These are phyloP conservation scores for Asterophora lycoperdoides DNA, from an alignment of 768 basidiomycete genomes.

Conservation along the genomic window DNA sequence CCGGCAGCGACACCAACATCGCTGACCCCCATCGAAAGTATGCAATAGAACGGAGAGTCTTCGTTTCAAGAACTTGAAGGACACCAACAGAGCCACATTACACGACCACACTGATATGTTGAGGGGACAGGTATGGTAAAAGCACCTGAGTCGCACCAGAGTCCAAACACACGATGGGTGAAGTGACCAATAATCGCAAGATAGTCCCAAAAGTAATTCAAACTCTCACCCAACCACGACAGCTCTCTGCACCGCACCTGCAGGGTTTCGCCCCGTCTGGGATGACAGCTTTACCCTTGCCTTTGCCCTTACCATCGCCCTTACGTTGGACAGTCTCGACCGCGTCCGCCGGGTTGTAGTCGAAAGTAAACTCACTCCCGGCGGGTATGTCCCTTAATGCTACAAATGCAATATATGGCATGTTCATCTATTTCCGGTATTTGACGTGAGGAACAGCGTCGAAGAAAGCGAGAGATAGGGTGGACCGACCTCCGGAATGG, in stretches of 20 bases:
- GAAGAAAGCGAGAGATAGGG: constrained; percentile 55
- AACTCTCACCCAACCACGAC: constrained; percentile 21
- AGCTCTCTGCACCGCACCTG: constrained; percentile 26
- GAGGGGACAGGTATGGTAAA: not conserved
- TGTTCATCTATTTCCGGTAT: constrained; percentile 40
- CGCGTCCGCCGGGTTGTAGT: constrained; percentile 52
- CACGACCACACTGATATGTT: no score
- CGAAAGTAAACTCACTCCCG: constrained; percentile 55
- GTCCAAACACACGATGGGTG: no score
- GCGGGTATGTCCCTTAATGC: constrained; percentile 45
- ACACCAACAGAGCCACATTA: no score
- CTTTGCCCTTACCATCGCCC: constrained; percentile 21
- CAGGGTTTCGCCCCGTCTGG: constrained; percentile 31
- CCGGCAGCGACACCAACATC: not conserved
- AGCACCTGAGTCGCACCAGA: not conserved
- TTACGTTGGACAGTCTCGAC: not conserved
- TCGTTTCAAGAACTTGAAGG: no score
- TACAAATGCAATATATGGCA: constrained; percentile 60
- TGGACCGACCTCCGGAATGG: constrained; percentile 36
- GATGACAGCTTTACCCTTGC: constrained; percentile 21
- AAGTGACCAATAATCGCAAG: no score
- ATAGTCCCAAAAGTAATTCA: not conserved
- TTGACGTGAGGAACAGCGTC: constrained; percentile 54
- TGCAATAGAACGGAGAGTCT: no score
- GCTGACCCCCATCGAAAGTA: no score